These are phyloP conservation scores for Pseudonectria foliicola DNA, from an alignment of 2,329 filamentous ascomycete species.

Conservation along the genomic window DNA sequence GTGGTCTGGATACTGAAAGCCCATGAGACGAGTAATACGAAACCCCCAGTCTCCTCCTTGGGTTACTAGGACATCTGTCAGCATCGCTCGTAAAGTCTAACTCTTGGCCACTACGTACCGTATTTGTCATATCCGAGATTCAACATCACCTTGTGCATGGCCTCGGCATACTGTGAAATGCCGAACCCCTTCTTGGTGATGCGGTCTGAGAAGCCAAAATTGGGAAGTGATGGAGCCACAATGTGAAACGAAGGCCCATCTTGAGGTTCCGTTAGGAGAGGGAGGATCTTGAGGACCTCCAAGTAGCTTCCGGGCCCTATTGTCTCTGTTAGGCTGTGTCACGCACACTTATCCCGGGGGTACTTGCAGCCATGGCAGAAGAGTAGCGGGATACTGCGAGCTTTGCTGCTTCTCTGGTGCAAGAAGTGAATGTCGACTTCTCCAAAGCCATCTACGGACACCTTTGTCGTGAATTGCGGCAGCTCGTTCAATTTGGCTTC, in stretches of 20 bases:
- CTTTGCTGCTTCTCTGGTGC: constrained; percentile 44
- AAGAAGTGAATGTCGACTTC: constrained; percentile 57
- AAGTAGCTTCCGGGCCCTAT: constrained; percentile 60
- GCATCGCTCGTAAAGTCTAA: neutral
- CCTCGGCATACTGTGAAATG: constrained; percentile 39
- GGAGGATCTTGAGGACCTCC: constrained; percentile 57
- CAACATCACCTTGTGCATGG: constrained; percentile 61
- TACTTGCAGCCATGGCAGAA: constrained; percentile 58
- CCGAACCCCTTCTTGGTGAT: constrained; percentile 25
- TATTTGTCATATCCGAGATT: constrained; percentile 48
- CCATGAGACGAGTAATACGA: constrained; percentile 56
- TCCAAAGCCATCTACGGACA: constrained; percentile 51
- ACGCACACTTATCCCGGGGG: neutral
- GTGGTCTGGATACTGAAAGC: constrained; percentile 52
- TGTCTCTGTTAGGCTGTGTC: constrained; percentile 30
- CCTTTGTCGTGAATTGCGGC: constrained; percentile 47
- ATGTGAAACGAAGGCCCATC: constrained; percentile 43
- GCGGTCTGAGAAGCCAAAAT: constrained; percentile 34
- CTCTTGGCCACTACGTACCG: constrained; percentile 12
- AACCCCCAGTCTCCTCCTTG: constrained; percentile 69
- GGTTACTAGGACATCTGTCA: constrained; percentile 24
- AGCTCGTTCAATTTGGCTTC: constrained; percentile 53
- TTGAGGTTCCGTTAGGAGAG: constrained; percentile 30
- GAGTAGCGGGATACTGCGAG: constrained; percentile 54
- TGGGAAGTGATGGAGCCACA: constrained; percentile 52